Evolutionary conservation across 192 early-diverging fungal species (phyloP).

Genomic region (Entophlyctis helioformis): DNA sequence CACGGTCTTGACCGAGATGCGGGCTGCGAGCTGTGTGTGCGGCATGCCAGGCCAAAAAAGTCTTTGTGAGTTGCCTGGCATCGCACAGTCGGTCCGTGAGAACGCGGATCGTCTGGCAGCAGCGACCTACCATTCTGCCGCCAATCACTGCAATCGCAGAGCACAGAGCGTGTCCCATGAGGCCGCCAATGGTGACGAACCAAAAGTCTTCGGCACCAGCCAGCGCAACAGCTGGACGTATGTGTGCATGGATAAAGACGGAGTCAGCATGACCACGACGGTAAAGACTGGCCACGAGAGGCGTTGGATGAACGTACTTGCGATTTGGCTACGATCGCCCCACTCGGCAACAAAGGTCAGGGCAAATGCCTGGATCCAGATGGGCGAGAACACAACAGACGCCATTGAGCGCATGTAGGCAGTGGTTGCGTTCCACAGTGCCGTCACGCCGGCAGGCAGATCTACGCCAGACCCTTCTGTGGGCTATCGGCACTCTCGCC

Average conservation of each 20-base stretch:
- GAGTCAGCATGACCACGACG: slow-evolving; percentile 3
- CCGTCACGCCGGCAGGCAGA: neutral
- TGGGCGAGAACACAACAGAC: slow-evolving; percentile 64
- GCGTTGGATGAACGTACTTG: slow-evolving; percentile 33
- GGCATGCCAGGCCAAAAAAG: neutral
- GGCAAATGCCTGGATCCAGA: slow-evolving; percentile 92
- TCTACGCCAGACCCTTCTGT: slow-evolving; percentile 25
- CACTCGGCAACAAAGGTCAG: slow-evolving; percentile 97
- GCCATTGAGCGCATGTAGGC: neutral
- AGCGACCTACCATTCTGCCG: slow-evolving; percentile 55
- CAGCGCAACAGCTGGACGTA: slow-evolving; percentile 62
- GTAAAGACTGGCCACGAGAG: neutral
- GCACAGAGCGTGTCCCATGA: slow-evolving; percentile 86
- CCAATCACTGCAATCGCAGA: slow-evolving; percentile 88
- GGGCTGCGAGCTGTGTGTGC: slow-evolving; percentile 9
- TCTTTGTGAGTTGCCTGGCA: neutral
- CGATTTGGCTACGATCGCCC: slow-evolving; percentile 94
- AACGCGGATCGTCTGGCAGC: neutral
- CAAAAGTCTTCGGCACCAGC: slow-evolving; percentile 91
- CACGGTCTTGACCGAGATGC: slow-evolving; percentile 37
- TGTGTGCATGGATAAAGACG: slow-evolving; percentile 1
- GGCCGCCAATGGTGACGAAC: slow-evolving; percentile 77
- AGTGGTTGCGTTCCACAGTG: neutral
- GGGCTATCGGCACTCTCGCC: slow-evolving; percentile 43
- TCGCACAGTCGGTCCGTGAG: neutral